Evolutionary conservation across 768 basidiomycete genomes (phyloP).

Genomic region (Exsudoporus frostii): DNA sequence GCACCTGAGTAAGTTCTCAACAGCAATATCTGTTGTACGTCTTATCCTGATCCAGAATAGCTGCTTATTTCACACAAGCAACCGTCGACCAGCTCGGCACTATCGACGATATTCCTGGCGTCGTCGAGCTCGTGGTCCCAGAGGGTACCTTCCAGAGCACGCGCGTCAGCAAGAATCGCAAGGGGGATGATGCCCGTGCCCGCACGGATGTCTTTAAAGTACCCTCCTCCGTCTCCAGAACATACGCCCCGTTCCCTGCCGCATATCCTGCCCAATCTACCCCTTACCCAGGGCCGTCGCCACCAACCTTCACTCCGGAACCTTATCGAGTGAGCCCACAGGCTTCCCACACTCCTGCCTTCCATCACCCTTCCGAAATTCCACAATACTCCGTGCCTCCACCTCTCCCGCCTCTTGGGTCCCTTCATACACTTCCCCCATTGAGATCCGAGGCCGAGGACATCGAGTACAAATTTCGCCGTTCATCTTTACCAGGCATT

Average conservation of each 20-base stretch:
- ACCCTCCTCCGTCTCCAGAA: conserved; percentile 33
- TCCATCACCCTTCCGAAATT: conserved; percentile 22
- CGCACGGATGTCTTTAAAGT: conserved; percentile 33
- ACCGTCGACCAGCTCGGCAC: conserved; percentile 70
- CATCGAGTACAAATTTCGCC: conserved; percentile 31
- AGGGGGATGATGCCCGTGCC: conserved; percentile 38
- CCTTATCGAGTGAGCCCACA: conserved; percentile 21
- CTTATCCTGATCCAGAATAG: conserved; percentile 39
- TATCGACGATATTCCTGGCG: conserved; percentile 61
- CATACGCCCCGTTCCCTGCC: conserved; percentile 42
- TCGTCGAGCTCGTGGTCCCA: conserved; percentile 63
- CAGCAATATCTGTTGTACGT: neutral
- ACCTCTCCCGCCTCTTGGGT: conserved; percentile 22
- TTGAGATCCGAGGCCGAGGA: conserved; percentile 26
- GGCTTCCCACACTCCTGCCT: conserved; percentile 20
- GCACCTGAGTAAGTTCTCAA: conserved; percentile 65
- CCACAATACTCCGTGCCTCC: conserved; percentile 29
- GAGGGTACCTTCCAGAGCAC: conserved; percentile 67
- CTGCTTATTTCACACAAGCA: conserved; percentile 78
- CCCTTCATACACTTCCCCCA: conserved; percentile 26
- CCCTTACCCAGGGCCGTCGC: conserved; percentile 23
- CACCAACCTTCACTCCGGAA: conserved; percentile 24
- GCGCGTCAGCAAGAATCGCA: conserved; percentile 50
- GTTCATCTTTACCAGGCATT: conserved; percentile 26
- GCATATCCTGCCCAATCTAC: conserved; percentile 29